Evolutionary conservation across 2,329 filamentous ascomycete genomes (phyloP).

Genomic region (Emericellopsis atlantica): DNA sequence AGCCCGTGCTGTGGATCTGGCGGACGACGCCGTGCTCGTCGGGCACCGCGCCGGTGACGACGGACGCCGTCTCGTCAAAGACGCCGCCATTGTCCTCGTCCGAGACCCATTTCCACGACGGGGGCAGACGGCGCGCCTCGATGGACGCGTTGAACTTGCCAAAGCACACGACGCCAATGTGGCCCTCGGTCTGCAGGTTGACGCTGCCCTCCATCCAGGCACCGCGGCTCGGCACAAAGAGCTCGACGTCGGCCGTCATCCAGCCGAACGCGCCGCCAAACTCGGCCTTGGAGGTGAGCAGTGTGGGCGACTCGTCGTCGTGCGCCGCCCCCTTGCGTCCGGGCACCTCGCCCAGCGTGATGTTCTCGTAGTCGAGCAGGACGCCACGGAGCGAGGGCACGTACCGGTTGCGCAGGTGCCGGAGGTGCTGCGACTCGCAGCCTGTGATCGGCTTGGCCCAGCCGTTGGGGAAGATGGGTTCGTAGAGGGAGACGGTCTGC

Average conservation of each 20-base stretch:
- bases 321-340: conserved; percentile 34
- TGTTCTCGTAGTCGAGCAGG: conserved; percentile 61
- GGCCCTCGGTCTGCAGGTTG: conserved; percentile 78
- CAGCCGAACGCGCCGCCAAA: conserved; percentile 80
- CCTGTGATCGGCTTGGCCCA: conserved; percentile 59
- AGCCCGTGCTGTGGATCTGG: conserved; percentile 46
- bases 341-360: conserved; percentile 49
- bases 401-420: conserved; percentile 64
- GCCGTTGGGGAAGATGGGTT: conserved; percentile 59
- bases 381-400: conserved; percentile 61
- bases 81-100: conserved; percentile 26
- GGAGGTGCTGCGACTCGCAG: conserved; percentile 61
- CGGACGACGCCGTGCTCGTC: conserved; percentile 39
- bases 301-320: conserved; percentile 32
- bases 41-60: conserved; percentile 16
- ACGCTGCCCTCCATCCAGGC: conserved; percentile 68
- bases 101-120: conserved; percentile 68
- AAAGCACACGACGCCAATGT: conserved; percentile 80
- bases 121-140: conserved; percentile 61
- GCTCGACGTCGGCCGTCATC: conserved; percentile 74
- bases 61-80: conserved; percentile 28
- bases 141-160: conserved; percentile 89
- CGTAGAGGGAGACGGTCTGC: conserved; percentile 70
- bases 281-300: conserved; percentile 53
- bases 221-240: conserved; percentile 67